Evolutionary conservation across 345 rosid genomes (phyloP).

Genomic region (Fremontodendron californicum): DNA sequence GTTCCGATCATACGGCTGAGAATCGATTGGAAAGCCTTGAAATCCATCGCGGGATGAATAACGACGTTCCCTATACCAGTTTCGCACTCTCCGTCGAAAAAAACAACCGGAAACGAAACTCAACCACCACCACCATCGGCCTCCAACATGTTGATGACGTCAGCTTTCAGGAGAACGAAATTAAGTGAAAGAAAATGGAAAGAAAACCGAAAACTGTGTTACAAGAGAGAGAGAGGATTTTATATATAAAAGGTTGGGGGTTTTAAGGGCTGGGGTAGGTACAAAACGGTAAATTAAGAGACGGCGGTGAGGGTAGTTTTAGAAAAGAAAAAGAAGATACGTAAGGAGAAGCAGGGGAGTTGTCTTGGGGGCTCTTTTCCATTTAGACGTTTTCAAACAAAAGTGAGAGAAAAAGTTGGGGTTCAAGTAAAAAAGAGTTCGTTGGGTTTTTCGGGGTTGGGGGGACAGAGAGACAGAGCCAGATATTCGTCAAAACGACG

Average conservation of each 20-base stretch:
- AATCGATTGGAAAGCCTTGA: constrained; percentile 29
- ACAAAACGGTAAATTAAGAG: not conserved
- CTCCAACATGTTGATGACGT: not conserved
- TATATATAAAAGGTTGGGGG: constrained; percentile 17
- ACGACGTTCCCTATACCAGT: constrained; percentile 29
- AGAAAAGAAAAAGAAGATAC: constrained; percentile 10
- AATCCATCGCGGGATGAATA: constrained; percentile 27
- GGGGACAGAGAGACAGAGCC: not conserved
- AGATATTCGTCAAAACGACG: constrained; percentile 24
- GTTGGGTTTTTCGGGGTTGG: not conserved
- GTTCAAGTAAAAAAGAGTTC: constrained; percentile 25
- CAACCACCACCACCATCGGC: not conserved
- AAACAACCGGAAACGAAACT: constrained; percentile 28
- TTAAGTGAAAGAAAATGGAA: not conserved
- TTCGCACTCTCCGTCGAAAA: constrained; percentile 49
- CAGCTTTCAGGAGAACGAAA: not conserved
- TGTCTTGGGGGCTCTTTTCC: not conserved
- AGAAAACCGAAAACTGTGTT: not conserved
- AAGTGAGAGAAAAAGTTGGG: constrained; percentile 23
- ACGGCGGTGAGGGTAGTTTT: constrained; percentile 26
- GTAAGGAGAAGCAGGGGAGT: not conserved
- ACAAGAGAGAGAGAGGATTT: not conserved
- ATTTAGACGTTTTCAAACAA: not conserved
- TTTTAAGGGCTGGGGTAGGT: constrained; percentile 8
- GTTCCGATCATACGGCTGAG: constrained; percentile 35